Evolutionary conservation across 192 early-diverging fungal genomes (phyloP), one percentile per base, ranked within the genome.

Genomic region (Kickxella alabastrina): DNA sequence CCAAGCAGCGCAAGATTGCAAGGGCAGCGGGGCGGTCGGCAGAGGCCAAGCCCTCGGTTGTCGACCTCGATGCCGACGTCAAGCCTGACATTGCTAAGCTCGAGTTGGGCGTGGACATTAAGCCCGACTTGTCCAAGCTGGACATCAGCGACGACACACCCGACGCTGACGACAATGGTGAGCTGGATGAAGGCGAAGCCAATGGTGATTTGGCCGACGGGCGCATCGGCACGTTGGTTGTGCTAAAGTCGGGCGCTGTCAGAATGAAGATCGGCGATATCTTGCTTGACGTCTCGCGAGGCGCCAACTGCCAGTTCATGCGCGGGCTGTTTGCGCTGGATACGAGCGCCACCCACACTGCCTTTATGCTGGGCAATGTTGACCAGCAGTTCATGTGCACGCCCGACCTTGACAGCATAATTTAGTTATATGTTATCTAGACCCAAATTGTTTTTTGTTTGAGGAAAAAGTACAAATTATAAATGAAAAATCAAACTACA

Each of bases 221-320:
- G 1, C 71, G 65, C 6, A 45, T 62, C 18, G 71, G 71, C 23
- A 75, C 71, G 1, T 39, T 75, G 46, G 64, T 55, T n/a, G 51
- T 75, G 43, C 49, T 67, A 8, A 47, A 52, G 24, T 75, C 71
- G 38, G 71, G 71, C 2, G 65, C 59, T 2, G 64, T 67, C 1
- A 48, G 53, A 39, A 21, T 75, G 36, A 43, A 43, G 22, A 54
- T 75, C 8, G 71, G 71, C 71, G 59, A 54, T 13, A 46, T 75
- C 13, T 40, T 75, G 48, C 41, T 67, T n/a, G 71, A 75, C 43
- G 60, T 75, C 1, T 58, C 71, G 42, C 44, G 48, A 0, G 71
- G 71, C 14, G 63, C 71, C 13, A 59, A 59, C 23, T 63, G 63
- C 49, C 59, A 62, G 59, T 75, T 75, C 34, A 50, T 75, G 43